Evolutionary conservation across 305 asterid species (phyloP), one percentile per base, ranked within the genome.

Genomic region (Fraxinus baroniana): DNA sequence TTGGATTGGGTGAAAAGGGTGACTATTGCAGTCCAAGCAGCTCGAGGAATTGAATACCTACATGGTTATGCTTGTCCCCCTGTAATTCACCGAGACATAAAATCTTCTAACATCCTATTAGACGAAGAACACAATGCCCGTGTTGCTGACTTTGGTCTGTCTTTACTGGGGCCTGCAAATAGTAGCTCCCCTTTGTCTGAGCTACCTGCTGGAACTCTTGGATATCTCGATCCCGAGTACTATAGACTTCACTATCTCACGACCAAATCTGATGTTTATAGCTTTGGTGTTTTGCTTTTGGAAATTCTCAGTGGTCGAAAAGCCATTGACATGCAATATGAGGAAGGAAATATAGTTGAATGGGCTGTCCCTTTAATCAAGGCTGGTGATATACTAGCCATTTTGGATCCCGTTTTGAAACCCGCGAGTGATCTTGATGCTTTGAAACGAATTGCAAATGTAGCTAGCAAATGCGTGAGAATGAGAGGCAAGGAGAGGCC

Each of bases 401-500:
- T 87, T 28, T 71, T 89, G 20, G 92, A 89, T 77, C 92, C 92
- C 10, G 62, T 60, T 66, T 72, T 89, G 57, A 87, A 84, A 79
- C 78, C 71, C 15, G 89, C 92, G 12, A 79, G 84, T 17, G 87
- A 87, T 76, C 64, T 83, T 37, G 92, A 87, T 44, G 92, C 90
- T 64, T 75, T 89, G 49, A 84, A 81, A 84, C 85, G 85, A 83
- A 89, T 89, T 13, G 90, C 92, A 39, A 89, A 87, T 75, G 82
- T 86, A 13, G 92, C 92, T 13, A 84, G 92, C 78, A 89, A 84
- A 82, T 87, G 92, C 9, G 92, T 89, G 30, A 74, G 92, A 62
- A 89, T 89, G 92, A 83, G 90, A 77, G 92, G 92, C 7, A 89
- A 89, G 76, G 92, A 89, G 52, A 87, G 92, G 86, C 92, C 92